Evolutionary conservation across 2,329 filamentous ascomycete genomes (phyloP), one percentile per base, ranked within the genome.

Genomic region (Phaeosphaeriaceae sp.): DNA sequence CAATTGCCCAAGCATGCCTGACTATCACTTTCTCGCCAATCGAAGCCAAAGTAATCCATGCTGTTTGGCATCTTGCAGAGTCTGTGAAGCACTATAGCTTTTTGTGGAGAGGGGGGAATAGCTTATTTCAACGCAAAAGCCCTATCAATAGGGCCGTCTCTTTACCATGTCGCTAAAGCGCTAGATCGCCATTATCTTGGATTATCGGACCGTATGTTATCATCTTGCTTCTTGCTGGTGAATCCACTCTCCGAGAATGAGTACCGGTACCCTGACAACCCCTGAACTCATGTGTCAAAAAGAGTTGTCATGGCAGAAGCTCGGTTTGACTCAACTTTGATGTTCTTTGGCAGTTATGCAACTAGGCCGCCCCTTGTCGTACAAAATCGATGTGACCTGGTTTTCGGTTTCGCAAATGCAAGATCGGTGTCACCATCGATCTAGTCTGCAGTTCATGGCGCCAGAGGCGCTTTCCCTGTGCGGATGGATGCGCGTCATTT

Each of bases 351-450:
- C 42, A 48, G 39, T 42, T 52, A 53, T 42, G 54, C 40, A 42
- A 46, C 40, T 48, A 34, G 41, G 47, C 53, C 56, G 51, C 60
- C 56, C 59, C 51, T n/a, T 51, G 68, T 70, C 56, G 60, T 63
- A 69, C 66, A 49, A 60, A 60, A 72, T 69, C 68, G 63, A 55
- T 56, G 48, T 63, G 60, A 69, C 66, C 67, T 70, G 67, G 62
- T 54, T 52, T 56, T 53, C 63, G 70, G 70, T 70, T 62, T 58
- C 66, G 71, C 67, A 45, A 54, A 69, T 73, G 68, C 68, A 61
- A 71, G 70, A 73, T 72, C 60, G 48, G 64, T 71, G 55, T 59
- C 45, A 70, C 70, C 48, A 48, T 63, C 54, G 60, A 61, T 46
- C 56, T 48, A 51, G 56, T 48, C 40, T 66, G 62, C 61, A 11